phyloP scores from a whole-genome alignment of 1,139 yeast genomes.

The Diutina scorzettiae region DNA sequence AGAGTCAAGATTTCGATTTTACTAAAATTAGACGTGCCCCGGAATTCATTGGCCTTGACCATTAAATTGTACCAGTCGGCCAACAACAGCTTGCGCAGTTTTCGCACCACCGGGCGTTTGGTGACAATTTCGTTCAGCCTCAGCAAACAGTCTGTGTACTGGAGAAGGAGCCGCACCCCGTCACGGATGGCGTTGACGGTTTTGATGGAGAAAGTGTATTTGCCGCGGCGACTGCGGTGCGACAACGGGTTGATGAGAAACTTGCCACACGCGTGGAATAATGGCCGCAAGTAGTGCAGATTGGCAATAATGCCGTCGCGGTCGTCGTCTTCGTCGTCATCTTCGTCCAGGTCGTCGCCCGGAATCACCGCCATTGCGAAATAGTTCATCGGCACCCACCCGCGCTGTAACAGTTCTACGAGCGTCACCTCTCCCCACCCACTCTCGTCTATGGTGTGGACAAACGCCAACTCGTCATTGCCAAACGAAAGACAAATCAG shows the following conservation, averaged over 20 bases:
- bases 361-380: conserved; percentile 47
- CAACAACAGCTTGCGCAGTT: conserved; percentile 63
- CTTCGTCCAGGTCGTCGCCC: conserved; percentile 11
- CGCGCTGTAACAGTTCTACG: conserved; percentile 57
- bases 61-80: conserved; percentile 89
- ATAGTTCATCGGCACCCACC: conserved; percentile 96
- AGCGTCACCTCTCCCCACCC: conserved; percentile 98
- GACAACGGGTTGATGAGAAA: conserved; percentile 63
- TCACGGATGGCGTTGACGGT: conserved; percentile 48
- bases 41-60: conserved; percentile 75
- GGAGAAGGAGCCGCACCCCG: conserved; percentile 69
- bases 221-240: conserved; percentile 28
- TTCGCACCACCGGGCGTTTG: conserved; percentile 55
- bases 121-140: conserved; percentile 72
- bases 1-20: conserved; percentile 62
- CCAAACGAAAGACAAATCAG: conserved; percentile 77
- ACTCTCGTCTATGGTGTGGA: conserved; percentile 80
- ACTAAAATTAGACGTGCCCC: conserved; percentile 53
- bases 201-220: conserved; percentile 33
- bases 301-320: conserved; percentile 21
- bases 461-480: conserved; percentile 71
- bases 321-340: conserved; percentile 12
- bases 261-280: conserved; percentile 65
- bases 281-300: conserved; percentile 40
- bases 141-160: conserved; percentile 73